phyloP scores from a whole-genome alignment of 2,329 filamentous ascomycete genomes.

The Diaporthe citriasiana region DNA sequence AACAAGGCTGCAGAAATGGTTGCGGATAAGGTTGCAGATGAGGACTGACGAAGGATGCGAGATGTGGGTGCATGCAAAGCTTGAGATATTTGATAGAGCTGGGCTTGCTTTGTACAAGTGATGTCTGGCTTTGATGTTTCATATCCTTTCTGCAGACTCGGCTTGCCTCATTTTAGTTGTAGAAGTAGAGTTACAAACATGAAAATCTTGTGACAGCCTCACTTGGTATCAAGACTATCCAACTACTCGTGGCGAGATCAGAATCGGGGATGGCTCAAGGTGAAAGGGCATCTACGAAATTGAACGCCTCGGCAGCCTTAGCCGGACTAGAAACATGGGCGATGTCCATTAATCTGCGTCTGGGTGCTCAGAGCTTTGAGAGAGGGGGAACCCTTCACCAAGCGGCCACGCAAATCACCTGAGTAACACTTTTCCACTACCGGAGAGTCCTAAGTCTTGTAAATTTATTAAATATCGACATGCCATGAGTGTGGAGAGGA shows the following conservation, averaged over 20 bases:
- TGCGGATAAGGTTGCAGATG: constrained; percentile 66
- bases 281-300: not conserved
- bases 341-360: no score
- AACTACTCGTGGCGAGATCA: not conserved
- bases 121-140: not conserved
- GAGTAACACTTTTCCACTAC: no score
- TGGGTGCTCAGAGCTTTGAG: not conserved
- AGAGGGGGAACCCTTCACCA: no score
- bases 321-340: not conserved
- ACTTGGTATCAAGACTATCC: not conserved
- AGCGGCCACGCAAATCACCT: no score
- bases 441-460: no score
- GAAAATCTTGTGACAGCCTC: not conserved
- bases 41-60: constrained; percentile 57
- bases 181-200: not conserved
- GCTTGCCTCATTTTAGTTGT: not conserved
- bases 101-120: not conserved
- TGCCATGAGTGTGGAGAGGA: no score
- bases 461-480: no score
- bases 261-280: not conserved
- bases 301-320: not conserved
- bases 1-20: constrained; percentile 65
- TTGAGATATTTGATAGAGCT: not conserved
- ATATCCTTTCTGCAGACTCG: not conserved
- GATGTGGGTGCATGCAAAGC: not conserved